Evolutionary conservation across 1,284 basidiomycete genomes (phyloP).

Genomic region (Boletus holoroseus): DNA sequence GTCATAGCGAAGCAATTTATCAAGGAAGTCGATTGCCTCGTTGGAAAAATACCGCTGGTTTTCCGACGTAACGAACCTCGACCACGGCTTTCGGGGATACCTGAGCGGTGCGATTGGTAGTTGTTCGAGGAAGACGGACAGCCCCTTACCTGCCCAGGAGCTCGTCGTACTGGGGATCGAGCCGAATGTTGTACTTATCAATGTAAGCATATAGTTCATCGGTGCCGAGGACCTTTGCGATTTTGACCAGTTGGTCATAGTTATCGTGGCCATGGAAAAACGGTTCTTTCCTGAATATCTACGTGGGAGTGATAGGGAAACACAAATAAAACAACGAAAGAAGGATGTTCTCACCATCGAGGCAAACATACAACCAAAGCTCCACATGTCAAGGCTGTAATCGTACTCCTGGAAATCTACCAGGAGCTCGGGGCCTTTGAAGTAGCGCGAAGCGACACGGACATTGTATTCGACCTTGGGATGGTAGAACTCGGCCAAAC

Average conservation of each 20-base stretch:
- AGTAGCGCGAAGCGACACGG: conserved; percentile 94
- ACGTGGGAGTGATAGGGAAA: conserved; percentile 10
- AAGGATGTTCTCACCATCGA: conserved; percentile 70
- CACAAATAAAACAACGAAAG: background rate
- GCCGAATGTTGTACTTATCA: conserved; percentile 91
- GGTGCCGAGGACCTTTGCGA: conserved; percentile 95
- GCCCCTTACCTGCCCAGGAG: conserved; percentile 65
- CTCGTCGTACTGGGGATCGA: conserved; percentile 88
- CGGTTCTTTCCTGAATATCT: conserved; percentile 99
- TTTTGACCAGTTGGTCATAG: conserved; percentile 98
- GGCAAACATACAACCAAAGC: conserved; percentile 97
- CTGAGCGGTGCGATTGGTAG: conserved; percentile 35
- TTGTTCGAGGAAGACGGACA: background rate
- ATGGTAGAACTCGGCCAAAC: conserved; percentile 97
- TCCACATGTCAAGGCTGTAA: conserved; percentile 98
- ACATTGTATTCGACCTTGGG: conserved; percentile 98
- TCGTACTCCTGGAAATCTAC: conserved; percentile 99
- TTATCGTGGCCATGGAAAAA: conserved; percentile 99
- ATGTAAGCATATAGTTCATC: conserved; percentile 90
- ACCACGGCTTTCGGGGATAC: conserved; percentile 93
- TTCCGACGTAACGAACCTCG: conserved; percentile 87
- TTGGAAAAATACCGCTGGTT: conserved; percentile 98
- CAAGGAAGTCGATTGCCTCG: conserved; percentile 94
- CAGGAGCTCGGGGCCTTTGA: conserved; percentile 95
- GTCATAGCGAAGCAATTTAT: conserved; percentile 94